Evolutionary conservation across 2,329 filamentous ascomycete species (phyloP), one percentile per base, ranked within the genome.

Genomic region (Xenosphaeropsis pyriputrescens): DNA sequence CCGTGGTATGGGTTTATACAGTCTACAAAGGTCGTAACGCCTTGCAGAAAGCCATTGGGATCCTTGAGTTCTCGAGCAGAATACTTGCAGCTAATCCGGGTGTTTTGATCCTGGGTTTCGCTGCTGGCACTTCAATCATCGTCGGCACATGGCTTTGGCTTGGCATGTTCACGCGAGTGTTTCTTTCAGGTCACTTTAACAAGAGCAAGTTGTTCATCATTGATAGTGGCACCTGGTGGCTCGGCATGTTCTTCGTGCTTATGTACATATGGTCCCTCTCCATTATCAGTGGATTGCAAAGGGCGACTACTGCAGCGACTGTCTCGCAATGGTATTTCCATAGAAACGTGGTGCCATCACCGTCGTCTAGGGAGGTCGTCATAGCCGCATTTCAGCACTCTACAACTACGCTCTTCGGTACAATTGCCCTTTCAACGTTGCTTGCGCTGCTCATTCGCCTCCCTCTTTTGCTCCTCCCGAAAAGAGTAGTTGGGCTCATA

Each of bases 301-400:
- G 91, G 41, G 79, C 85, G 16, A 91, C 88, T 13, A 94, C 89
- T 12, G 89, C 86, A 17, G 91, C 91, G 9, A 94, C 89, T 1
- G 89, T 96, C 17, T 93, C 85, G 31, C 91, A 98, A 58, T 98
- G 91, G 91, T 98, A 98, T 60, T 98, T 96, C 58, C 89, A 96
- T 58, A 85, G 91, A 44, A 82, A 93, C 49, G 76, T 78, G 4
- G 72, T 78, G 9, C 85, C 89, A 5, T 68, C 79, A 7, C 78
- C 86, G 2, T 77, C 84, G 1, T 88, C 85, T 1, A 68, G 71
- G 40, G 79, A 88, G 39, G 80, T 96, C 35, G 85, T 96, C 18
- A 67, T 74, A 43, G 89, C 88, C 6, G 89, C 88, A 12, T 65
- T 94, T 33, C 67, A 68, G 36, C 91, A 98, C 60, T 80, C 88